A percentile compares a stretch with the other conserved stretches of the same genome.
Evolutionary conservation across 2,329 filamentous ascomycete species (phyloP).

Genomic region (Aureobasidium uvarum): DNA sequence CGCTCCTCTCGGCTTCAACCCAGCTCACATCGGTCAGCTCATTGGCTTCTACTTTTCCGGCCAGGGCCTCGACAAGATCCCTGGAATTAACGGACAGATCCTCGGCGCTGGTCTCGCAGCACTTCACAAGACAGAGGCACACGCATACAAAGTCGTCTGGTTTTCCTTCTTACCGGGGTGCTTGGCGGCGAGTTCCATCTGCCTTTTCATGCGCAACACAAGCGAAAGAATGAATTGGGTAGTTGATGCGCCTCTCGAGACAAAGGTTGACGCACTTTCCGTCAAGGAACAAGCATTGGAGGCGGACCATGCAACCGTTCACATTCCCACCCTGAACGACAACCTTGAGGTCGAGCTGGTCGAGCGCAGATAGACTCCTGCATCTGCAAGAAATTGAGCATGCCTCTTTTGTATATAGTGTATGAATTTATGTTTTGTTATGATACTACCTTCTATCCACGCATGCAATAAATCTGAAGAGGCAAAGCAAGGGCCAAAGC

Average conservation of each 20-base stretch:
- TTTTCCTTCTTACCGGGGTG: slow-evolving; percentile 6
- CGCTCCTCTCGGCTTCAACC: slow-evolving; percentile 14
- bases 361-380: neutral
- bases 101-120: slow-evolving; percentile 7
- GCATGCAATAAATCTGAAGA: neutral
- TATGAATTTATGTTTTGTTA: slow-evolving; percentile 17
- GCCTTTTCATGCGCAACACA: slow-evolving; percentile 11
- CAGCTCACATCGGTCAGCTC: slow-evolving; percentile 5
- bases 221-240: slow-evolving; percentile 24
- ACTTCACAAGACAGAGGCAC: slow-evolving; percentile 6
- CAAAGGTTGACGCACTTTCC: neutral
- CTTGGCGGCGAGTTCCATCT: no score
- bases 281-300: slow-evolving; percentile 4
- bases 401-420: neutral
- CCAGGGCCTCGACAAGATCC: slow-evolving; percentile 19
- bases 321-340: neutral
- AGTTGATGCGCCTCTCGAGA: slow-evolving; percentile 9
- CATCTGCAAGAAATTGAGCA: neutral
- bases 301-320: neutral
- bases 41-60: slow-evolving; percentile 22
- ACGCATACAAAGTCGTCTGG: slow-evolving; percentile 9
- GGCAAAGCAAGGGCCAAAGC: neutral
- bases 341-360: neutral
- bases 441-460: neutral
- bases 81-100: slow-evolving; percentile 2